A percentile compares a stretch with the other conserved stretches of the same genome.
phyloP scores from a whole-genome alignment of 1,284 basidiomycete species.

The Puccinia hordei region DNA sequence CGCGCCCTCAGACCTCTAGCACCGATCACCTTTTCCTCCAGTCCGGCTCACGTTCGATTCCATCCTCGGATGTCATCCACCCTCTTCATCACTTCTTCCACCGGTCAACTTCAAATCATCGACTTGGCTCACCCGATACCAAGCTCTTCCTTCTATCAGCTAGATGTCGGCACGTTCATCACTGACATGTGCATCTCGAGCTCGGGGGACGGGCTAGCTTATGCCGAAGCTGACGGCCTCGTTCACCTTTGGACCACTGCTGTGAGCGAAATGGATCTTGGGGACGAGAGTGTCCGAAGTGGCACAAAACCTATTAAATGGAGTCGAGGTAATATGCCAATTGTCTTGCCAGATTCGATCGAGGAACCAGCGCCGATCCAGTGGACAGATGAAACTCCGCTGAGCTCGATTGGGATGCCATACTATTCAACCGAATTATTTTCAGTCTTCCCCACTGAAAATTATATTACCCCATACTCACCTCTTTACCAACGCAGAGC shows the following conservation, averaged over 20 bases:
- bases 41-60: conserved; percentile 81
- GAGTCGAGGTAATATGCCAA: conserved; percentile 75
- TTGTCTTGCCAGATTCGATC: conserved; percentile 79
- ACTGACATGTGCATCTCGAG: conserved; percentile 81
- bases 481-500: conserved; percentile 60
- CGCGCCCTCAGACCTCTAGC: conserved; percentile 77
- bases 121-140: conserved; percentile 71
- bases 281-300: conserved; percentile 63
- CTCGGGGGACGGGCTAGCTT: conserved; percentile 84
- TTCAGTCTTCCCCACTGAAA: conserved; percentile 67
- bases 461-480: conserved; percentile 65
- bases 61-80: conserved; percentile 78
- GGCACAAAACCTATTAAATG: conserved; percentile 72
- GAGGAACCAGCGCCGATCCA: conserved; percentile 69
- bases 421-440: conserved; percentile 76
- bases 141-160: conserved; percentile 55
- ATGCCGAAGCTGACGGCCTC: conserved; percentile 83
- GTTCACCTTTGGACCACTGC: conserved; percentile 78
- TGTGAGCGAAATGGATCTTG: conserved; percentile 61
- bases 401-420: conserved; percentile 87
- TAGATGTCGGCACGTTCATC: conserved; percentile 70
- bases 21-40: conserved; percentile 82
- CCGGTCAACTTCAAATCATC: conserved; percentile 85
- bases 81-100: conserved; percentile 76
- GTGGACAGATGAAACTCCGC: conserved; percentile 79